A percentile compares a stretch with the other conserved stretches of the same genome.
Conservation (phyloP, 2,329 filamentous ascomycete species). For the Fusarium tanahbumbuense region DNA sequence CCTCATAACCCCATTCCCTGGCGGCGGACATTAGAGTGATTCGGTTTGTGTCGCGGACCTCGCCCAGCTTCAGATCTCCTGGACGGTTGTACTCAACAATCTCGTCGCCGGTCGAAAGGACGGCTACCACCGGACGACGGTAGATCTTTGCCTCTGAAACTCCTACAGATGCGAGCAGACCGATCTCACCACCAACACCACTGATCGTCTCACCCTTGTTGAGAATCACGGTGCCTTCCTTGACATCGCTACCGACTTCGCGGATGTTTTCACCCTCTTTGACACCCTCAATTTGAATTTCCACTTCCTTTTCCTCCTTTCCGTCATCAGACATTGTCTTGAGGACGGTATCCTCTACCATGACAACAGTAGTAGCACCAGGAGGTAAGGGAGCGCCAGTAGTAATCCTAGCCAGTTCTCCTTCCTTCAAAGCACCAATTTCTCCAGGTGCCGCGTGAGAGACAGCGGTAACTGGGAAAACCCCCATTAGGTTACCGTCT, state of each 20-base stretch:
- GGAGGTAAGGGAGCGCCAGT: constrained; percentile 92
- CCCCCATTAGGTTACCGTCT: constrained; percentile 75
- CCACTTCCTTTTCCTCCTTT: constrained; percentile 85
- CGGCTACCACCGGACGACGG: constrained; percentile 80
- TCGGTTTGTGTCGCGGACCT: constrained; percentile 94
- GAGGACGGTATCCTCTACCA: constrained; percentile 89
- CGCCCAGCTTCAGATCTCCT: constrained; percentile 75
- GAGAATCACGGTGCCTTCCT: constrained; percentile 75
- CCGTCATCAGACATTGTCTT: constrained; percentile 81
- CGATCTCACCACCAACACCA: constrained; percentile 89
- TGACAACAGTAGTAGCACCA: constrained; percentile 90
- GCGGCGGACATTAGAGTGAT: constrained; percentile 86
- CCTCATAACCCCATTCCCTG: constrained; percentile 78
- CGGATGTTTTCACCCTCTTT: constrained; percentile 87
- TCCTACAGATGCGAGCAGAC: constrained; percentile 87
- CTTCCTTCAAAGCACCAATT: constrained; percentile 71
- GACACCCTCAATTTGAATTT: constrained; percentile 83
- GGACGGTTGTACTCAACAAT: constrained; percentile 79
- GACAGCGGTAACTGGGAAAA: constrained; percentile 87
- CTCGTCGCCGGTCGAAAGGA: constrained; percentile 95
- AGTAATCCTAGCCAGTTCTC: constrained; percentile 89
- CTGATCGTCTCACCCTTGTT: constrained; percentile 84
- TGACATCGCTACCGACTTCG: constrained; percentile 89
- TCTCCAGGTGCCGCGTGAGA: constrained; percentile 85
- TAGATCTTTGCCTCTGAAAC: constrained; percentile 77